These are phyloP conservation scores for Lenwebbia sp. DNA, from an alignment of 345 rosid species.

Conservation along the genomic window DNA sequence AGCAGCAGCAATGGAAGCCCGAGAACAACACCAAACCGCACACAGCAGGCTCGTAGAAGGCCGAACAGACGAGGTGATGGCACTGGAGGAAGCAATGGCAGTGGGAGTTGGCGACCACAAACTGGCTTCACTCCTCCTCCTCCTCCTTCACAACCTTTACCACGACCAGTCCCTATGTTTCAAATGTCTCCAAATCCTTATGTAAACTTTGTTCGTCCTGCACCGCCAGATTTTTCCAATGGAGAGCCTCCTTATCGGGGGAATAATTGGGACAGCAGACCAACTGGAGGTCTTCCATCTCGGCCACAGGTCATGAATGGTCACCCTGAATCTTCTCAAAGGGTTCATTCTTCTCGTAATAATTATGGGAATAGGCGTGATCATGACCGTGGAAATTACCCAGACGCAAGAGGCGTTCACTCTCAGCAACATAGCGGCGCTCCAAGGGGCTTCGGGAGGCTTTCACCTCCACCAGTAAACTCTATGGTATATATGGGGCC, in stretches of 20 bases:
- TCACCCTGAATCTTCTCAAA: constrained; percentile 28
- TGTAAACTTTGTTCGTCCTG: constrained; percentile 13
- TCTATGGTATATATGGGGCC: constrained; percentile 16
- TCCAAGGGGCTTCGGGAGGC: constrained; percentile 36
- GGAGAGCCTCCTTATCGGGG: constrained; percentile 27
- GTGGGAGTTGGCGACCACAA: constrained; percentile 11
- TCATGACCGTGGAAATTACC: constrained; percentile 37
- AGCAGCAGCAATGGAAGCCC: constrained; percentile 15
- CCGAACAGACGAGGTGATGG: constrained; percentile 13
- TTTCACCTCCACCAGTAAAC: constrained; percentile 22
- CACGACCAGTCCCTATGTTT: constrained; percentile 30
- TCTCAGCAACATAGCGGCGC: constrained; percentile 29
- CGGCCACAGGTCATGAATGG: constrained; percentile 28
- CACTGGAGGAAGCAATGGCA: background rate
- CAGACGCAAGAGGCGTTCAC: constrained; percentile 30
- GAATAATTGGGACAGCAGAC: constrained; percentile 32
- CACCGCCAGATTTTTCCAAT: constrained; percentile 19
- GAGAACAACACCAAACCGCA: constrained; percentile 16
- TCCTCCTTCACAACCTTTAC: constrained; percentile 18
- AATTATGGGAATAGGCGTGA: constrained; percentile 37
- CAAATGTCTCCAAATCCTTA: constrained; percentile 21
- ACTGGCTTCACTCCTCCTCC: constrained; percentile 19
- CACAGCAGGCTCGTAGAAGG: constrained; percentile 21
- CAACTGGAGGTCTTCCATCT: constrained; percentile 25
- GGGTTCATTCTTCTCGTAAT: constrained; percentile 34